Base-by-base conservation (phyloP, 306 rosid species). In the Begonia peltatifolia region DNA sequence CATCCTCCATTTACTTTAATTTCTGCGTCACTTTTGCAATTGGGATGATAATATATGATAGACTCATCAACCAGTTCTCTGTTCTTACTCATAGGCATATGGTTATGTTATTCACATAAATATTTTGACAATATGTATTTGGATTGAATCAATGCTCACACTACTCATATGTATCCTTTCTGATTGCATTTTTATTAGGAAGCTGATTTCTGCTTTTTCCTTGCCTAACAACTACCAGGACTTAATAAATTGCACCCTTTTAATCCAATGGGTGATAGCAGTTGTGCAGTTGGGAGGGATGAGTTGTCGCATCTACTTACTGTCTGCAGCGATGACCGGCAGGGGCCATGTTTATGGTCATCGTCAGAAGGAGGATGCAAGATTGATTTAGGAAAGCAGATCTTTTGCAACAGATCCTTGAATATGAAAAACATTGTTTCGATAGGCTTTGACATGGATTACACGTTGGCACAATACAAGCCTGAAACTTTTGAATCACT, bases 361-460 rank as follows among this genome's bases (percentile, higher is more conserved):
- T 66, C 82, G 22, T 71, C 78, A 7, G 72, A 63, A 53, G 84
- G 80, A 56, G 94, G 78, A 56, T 64, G 55, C 57, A 58, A 67
- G 58, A 71, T 77, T 63, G 82, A 73, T 36, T 75, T 77, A 52
- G 77, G 94, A 60, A 86, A 83, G 83, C 94, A 66, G 47, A 83
- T 90, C 42, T 90, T 90, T 68, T 90, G 99, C 76, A 90, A 90
- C 75, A 72, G 95, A 58, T 79, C 99, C 15, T 70, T 90, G 73
- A 90, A 90, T 63, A 90, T 90, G 99, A 90, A 73, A 81, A 81
- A 54, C 68, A 86, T 86, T 51, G 86, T 86, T 63, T 94, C 99
- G 16, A 95, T 86, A 16, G 99, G 99, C 57, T 90, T 90, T 68
- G 99, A 90, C 72, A 86, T 90, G 99, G 99, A 90, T 73, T 90